These are phyloP conservation scores for Physocladia obscura DNA, from an alignment of 192 early-diverging fungal species.

Conservation along the genomic window DNA sequence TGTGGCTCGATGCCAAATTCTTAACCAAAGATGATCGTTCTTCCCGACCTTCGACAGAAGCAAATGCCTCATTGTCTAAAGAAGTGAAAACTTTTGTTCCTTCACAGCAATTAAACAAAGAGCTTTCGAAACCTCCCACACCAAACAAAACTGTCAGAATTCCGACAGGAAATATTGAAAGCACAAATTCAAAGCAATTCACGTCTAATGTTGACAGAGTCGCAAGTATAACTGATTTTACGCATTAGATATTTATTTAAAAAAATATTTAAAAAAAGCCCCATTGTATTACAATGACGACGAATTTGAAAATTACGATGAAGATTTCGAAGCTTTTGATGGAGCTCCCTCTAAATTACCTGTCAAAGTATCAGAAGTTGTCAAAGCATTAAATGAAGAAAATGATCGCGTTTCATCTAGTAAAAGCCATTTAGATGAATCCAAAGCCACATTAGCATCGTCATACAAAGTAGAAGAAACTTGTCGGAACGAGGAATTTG, in stretches of 20 bases:
- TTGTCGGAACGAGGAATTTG: slow-evolving; percentile 8
- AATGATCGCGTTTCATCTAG: slow-evolving; percentile 44
- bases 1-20: slow-evolving; percentile 16
- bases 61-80: not conserved
- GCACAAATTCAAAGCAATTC: not conserved
- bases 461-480: too few relatives aligned
- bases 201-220: not conserved
- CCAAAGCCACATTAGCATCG: not conserved
- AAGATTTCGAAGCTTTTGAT: slow-evolving; percentile 47
- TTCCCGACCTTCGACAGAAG: not conserved
- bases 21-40: not conserved
- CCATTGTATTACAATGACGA: slow-evolving; percentile 35
- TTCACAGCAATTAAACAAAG: too few relatives aligned
- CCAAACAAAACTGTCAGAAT: slow-evolving; percentile 18
- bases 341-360: not conserved
- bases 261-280: slow-evolving; percentile 10
- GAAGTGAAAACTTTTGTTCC: not conserved
- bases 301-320: slow-evolving; percentile 45
- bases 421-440: too few relatives aligned
- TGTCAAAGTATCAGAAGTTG: slow-evolving; percentile 29
- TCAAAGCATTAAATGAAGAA: slow-evolving; percentile 42
- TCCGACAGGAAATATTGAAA: slow-evolving; percentile 1
- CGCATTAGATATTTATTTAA: slow-evolving; percentile 36
- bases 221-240: not conserved
- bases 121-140: slow-evolving; percentile 1